phyloP scores from a whole-genome alignment of 1,284 basidiomycete genomes.

The Marasmius oreades region DNA sequence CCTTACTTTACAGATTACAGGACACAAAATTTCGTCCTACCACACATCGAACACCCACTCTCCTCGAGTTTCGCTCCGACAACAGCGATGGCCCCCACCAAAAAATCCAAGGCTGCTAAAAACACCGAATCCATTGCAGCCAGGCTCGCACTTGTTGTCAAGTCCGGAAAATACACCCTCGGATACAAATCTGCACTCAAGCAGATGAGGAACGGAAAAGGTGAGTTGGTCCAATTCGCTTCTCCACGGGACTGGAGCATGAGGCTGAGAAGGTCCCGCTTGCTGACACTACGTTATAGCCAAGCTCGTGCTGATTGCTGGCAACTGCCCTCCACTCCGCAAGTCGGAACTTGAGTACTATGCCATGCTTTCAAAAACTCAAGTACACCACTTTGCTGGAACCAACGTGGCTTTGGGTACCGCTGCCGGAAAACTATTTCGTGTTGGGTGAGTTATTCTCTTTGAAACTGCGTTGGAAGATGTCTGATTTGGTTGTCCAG shows the following conservation, averaged over 20 bases:
- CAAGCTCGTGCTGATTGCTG: slow-evolving; percentile 98
- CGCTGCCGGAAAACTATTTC: slow-evolving; percentile 99
- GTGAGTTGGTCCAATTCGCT: slow-evolving; percentile 55
- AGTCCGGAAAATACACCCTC: slow-evolving; percentile 91
- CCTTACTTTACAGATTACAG: slow-evolving; percentile 22
- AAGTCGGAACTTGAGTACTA: slow-evolving; percentile 99
- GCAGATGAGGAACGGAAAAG: slow-evolving; percentile 98
- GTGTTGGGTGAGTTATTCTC: slow-evolving; percentile 76
- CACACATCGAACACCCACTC: neutral
- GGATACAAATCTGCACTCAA: slow-evolving; percentile 98
- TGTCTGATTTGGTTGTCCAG: slow-evolving; percentile 33
- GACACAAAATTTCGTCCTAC: slow-evolving; percentile 2
- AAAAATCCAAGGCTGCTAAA: slow-evolving; percentile 92
- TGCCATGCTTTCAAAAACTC: slow-evolving; percentile 98
- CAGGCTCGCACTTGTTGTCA: slow-evolving; percentile 96
- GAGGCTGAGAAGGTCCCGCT: slow-evolving; percentile 96
- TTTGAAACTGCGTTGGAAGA: neutral
- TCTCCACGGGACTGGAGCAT: slow-evolving; percentile 88
- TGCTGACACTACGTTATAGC: slow-evolving; percentile 65
- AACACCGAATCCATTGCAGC: slow-evolving; percentile 94
- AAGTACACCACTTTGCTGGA: slow-evolving; percentile 95
- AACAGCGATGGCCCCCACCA: slow-evolving; percentile 81
- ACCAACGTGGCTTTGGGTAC: slow-evolving; percentile 98
- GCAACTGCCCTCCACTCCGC: slow-evolving; percentile 98
- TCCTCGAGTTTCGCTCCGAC: slow-evolving; percentile 8